Evolutionary conservation across 2,329 filamentous ascomycete genomes (phyloP).

Genomic region (Arthrinium puccinioides): DNA sequence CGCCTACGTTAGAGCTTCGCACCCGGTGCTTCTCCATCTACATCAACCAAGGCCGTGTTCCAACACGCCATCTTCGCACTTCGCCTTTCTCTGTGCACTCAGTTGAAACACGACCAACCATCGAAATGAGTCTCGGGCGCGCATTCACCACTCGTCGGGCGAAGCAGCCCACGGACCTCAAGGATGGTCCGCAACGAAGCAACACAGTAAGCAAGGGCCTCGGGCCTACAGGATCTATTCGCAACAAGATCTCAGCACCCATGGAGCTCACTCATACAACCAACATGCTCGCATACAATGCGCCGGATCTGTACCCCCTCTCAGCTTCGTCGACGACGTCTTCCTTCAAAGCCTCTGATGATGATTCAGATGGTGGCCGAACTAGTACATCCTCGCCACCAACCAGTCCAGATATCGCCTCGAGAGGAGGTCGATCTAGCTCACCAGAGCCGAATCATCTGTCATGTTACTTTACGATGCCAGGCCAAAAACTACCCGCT

Average conservation of each 20-base stretch:
- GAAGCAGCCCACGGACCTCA: constrained; percentile 46
- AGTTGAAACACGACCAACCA: constrained; percentile 1
- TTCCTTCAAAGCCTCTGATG: constrained; percentile 49
- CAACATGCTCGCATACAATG: constrained; percentile 93
- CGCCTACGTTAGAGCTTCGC: too few species aligned
- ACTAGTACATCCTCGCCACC: constrained; percentile 54
- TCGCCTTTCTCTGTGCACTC: too few species aligned
- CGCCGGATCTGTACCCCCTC: constrained; percentile 63
- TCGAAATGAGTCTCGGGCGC: constrained; percentile 56
- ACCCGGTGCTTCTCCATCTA: too few species aligned
- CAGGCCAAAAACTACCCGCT: constrained; percentile 35
- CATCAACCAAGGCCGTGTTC: too few species aligned
- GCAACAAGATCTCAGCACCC: constrained; percentile 77
- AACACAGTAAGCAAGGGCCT: constrained; percentile 38
- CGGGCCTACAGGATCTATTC: constrained; percentile 36
- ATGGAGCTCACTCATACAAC: constrained; percentile 87
- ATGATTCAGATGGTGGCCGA: constrained; percentile 63
- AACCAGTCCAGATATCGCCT: constrained; percentile 61
- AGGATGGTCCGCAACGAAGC: constrained; percentile 41
- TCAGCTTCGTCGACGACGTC: constrained; percentile 43
- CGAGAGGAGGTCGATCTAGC: constrained; percentile 43
- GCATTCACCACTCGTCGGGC: constrained; percentile 65
- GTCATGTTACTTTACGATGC: constrained; percentile 57
- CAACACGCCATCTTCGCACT: too few species aligned
- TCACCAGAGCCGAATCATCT: constrained; percentile 59